These are phyloP conservation scores for Pyrus bretschneideri DNA, from an alignment of 306 rosid genomes.

Conservation along the genomic window DNA sequence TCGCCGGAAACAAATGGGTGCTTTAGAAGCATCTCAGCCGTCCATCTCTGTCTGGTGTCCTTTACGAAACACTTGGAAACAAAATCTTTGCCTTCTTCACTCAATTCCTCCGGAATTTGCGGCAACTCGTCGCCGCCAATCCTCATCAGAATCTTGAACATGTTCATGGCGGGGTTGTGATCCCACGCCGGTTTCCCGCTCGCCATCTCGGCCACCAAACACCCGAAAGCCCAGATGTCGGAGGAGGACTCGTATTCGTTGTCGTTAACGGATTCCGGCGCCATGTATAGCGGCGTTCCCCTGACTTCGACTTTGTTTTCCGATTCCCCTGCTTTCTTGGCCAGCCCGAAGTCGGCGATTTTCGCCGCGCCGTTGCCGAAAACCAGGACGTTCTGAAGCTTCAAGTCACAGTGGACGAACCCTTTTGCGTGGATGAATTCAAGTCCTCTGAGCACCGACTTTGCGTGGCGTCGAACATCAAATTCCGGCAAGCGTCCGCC, in stretches of 20 bases:
- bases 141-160: conserved; percentile 40
- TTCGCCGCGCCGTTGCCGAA: conserved; percentile 44
- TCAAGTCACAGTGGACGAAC: conserved; percentile 83
- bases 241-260: conserved; percentile 48
- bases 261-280: conserved; percentile 71
- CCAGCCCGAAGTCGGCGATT: conserved; percentile 77
- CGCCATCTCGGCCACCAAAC: conserved; percentile 63
- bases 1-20: conserved; percentile 43
- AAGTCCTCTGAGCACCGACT: conserved; percentile 45
- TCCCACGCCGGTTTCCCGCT: conserved; percentile 68
- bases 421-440: conserved; percentile 43
- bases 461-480: conserved; percentile 36
- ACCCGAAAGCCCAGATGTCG: conserved; percentile 80
- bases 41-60: conserved; percentile 64
- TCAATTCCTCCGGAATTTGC: conserved; percentile 42
- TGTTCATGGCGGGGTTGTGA: conserved; percentile 17
- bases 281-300: conserved; percentile 75
- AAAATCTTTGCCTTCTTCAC: conserved; percentile 62
- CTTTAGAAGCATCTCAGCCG: conserved; percentile 62
- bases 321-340: conserved; percentile 25
- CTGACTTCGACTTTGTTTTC: conserved; percentile 26
- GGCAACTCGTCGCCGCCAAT: conserved; percentile 79
- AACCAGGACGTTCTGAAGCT: conserved; percentile 61
- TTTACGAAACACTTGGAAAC: conserved; percentile 51
- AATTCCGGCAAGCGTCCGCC: conserved; percentile 46